Evolutionary conservation across 2,329 filamentous ascomycete species (phyloP).

Genomic region (Cladorrhinum sp.): DNA sequence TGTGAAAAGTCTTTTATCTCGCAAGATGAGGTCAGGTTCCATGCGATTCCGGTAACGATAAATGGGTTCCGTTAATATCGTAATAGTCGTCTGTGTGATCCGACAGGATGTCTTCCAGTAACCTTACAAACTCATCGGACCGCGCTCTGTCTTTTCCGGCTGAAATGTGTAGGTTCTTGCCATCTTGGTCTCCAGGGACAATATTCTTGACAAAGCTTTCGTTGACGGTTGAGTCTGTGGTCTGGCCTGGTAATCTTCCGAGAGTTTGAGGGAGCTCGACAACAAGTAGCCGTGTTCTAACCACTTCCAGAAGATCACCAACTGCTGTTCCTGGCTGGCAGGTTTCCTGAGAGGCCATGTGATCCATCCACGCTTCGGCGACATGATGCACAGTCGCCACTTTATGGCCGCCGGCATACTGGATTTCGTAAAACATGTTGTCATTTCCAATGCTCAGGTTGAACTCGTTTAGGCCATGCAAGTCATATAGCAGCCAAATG

Average conservation of each 20-base stretch:
- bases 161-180: neutral
- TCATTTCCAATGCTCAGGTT: conserved; percentile 1
- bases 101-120: conserved; percentile 1
- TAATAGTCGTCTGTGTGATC: conserved; percentile 5
- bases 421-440: neutral
- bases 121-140: neutral
- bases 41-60: neutral
- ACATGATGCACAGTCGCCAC: conserved; percentile 1
- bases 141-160: neutral
- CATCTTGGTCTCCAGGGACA: neutral
- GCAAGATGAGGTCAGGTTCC: too few species aligned
- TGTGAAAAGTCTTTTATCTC: too few species aligned
- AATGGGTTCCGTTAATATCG: neutral
- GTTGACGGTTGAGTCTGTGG: neutral
- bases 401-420: neutral
- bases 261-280: neutral
- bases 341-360: conserved; percentile 4
- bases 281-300: conserved; percentile 6
- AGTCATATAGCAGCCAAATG: conserved; percentile 31
- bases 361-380: neutral
- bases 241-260: neutral
- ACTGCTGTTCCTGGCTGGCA: conserved; percentile 9
- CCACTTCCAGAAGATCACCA: neutral
- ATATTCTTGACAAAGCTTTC: neutral
- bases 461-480: neutral